A percentile compares a stretch with the other conserved stretches of the same genome.
Conservation (phyloP, 2,329 filamentous ascomycete genomes). For the Drechmeria coniospora region DNA sequence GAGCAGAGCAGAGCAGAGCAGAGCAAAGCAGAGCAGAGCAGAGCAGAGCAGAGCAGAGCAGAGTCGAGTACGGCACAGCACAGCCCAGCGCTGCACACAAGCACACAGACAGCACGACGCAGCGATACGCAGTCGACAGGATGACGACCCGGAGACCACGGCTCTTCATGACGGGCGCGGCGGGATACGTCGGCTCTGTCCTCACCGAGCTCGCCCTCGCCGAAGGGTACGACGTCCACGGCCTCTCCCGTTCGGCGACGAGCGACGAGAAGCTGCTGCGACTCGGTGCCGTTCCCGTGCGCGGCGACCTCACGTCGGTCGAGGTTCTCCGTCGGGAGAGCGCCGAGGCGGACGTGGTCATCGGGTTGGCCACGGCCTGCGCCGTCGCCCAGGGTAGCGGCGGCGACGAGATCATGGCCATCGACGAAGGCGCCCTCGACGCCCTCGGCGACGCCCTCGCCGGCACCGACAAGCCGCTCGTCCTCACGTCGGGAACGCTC, state of each 20-base stretch:
- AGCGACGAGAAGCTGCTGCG: constrained; percentile 19
- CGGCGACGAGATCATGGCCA: constrained; percentile 9
- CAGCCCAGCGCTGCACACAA: too few species aligned
- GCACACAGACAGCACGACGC: background rate
- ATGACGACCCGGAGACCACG: background rate
- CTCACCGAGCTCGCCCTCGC: constrained; percentile 19
- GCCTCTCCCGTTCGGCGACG: constrained; percentile 21
- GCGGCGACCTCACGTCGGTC: constrained; percentile 22
- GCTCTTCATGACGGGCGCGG: constrained; percentile 24
- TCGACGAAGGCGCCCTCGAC: constrained; percentile 19
- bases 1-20: too few species aligned
- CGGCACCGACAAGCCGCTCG: constrained; percentile 17
- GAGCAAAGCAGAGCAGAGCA: too few species aligned
- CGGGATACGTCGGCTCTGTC: constrained; percentile 21
- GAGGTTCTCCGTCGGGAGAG: constrained; percentile 22
- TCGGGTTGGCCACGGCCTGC: constrained; percentile 23
- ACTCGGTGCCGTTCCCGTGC: constrained; percentile 22
- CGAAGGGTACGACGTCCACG: constrained; percentile 23
- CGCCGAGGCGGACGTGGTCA: constrained; percentile 23
- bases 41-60: too few species aligned
- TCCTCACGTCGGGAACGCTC: constrained; percentile 19
- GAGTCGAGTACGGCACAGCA: too few species aligned
- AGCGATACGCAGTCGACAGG: too few species aligned
- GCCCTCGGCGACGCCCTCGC: constrained; percentile 19
- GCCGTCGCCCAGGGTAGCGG: background rate